These are phyloP conservation scores for Fraxinus anomala DNA, from an alignment of 257 asterid species.

Conservation along the genomic window DNA sequence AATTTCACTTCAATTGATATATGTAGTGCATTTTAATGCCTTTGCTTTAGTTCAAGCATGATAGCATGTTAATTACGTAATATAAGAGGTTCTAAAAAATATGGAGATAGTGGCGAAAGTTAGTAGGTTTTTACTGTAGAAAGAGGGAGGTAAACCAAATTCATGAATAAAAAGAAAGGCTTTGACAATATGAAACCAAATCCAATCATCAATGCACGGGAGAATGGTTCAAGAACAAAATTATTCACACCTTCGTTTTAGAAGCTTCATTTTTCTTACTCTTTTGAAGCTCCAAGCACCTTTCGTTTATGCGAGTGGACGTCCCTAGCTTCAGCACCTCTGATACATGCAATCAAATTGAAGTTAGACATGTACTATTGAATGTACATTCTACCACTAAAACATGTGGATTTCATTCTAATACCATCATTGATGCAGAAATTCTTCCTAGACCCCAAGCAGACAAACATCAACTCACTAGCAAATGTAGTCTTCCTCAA, in stretches of 20 bases:
- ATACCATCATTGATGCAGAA: conserved; percentile 91
- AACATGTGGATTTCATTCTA: conserved; percentile 7
- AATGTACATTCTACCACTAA: conserved; percentile 10
- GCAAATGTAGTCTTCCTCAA: conserved; percentile 80
- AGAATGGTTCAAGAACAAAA: conserved; percentile 12
- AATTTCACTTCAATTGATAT: not conserved
- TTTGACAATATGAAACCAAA: conserved; percentile 5
- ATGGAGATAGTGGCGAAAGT: not conserved
- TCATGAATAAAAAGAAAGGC: conserved; percentile 12
- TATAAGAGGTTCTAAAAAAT: not conserved
- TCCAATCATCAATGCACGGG: not conserved
- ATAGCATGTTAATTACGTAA: not conserved
- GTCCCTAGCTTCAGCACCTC: conserved; percentile 78
- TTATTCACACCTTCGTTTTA: conserved; percentile 61
- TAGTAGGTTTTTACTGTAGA: not conserved
- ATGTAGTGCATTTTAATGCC: not conserved
- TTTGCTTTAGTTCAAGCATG: not conserved
- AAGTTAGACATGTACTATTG: conserved; percentile 14
- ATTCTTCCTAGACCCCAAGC: conserved; percentile 93
- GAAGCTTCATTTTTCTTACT: conserved; percentile 56
- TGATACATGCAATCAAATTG: conserved; percentile 29
- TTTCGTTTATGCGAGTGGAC: conserved; percentile 73
- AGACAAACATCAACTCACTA: conserved; percentile 68
- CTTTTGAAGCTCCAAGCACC: conserved; percentile 92
- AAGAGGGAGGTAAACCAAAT: not conserved